Base-by-base conservation (phyloP, 768 basidiomycete species). In the Suillus plorans region DNA sequence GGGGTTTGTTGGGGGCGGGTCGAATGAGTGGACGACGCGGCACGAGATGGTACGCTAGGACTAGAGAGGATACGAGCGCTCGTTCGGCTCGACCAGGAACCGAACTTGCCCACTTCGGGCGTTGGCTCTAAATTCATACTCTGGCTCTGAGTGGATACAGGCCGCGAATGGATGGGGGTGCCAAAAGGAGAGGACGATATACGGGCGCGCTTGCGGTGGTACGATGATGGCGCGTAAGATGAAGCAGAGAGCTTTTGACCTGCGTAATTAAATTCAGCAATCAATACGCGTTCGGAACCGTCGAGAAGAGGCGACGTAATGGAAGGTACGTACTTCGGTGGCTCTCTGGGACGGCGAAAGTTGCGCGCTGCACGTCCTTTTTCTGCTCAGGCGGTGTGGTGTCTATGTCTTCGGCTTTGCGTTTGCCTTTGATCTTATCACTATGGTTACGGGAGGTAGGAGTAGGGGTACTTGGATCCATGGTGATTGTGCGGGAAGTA, bases 321-420 rank as follows among this genome's bases (percentile, higher is more conserved):
- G 55, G n/a, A 52, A 52, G 37, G 55, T 41, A 80, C 88, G 73
- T 74, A 90, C 89, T 83, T 76, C 86, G 84, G 64, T 82, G 81
- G 64, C 86, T 86, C 28, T 72, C 65, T 31, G 80, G 80, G 61
- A 85, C 80, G 49, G 87, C 87, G 71, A 90, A 91, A 7, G 88
- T 90, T 45, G 90, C 79, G 59, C 78, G 82, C 47, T 81, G 79
- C 1, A 64, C 74, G 64, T 83, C 81, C 72, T 81, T 84, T 64
- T 80, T 79, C 63, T 81, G 84, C 70, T 89, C 89, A 8, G 89
- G 87, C 41, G 89, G 89, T 3, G 90, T 89, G 39, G 82, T 77
- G 65, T 87, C 88, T n/a, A 86, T 79, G 68, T 91, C 90, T 52
- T 89, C 88, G 7, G 89, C 89, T 72, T 91, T 92, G 66, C 90